These are phyloP conservation scores for Daldinia eschscholtzii DNA, from an alignment of 2,329 filamentous ascomycete species.

Conservation along the genomic window DNA sequence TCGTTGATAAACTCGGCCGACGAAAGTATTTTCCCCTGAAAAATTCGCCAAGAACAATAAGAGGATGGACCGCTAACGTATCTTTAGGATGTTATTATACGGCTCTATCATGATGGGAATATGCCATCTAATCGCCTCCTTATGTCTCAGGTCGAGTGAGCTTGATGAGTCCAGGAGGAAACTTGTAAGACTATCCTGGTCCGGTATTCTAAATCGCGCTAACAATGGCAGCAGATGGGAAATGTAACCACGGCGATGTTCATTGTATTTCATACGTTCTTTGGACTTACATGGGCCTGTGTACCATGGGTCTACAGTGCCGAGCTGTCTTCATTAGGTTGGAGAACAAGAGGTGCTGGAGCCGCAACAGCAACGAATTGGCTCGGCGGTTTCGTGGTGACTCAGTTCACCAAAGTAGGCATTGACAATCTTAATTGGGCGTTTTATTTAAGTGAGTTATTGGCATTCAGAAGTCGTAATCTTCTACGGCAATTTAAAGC, in stretches of 20 bases:
- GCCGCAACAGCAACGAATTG: conserved; percentile 61
- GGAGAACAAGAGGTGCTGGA: conserved; percentile 58
- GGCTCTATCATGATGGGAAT: conserved; percentile 53
- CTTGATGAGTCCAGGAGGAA: conserved; percentile 49
- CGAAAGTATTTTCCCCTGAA: conserved; percentile 51
- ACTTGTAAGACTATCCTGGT: conserved; percentile 42
- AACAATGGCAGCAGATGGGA: conserved; percentile 51
- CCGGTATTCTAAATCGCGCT: conserved; percentile 8
- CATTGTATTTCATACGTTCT: conserved; percentile 59
- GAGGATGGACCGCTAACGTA: neutral
- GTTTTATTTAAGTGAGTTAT: conserved; percentile 57
- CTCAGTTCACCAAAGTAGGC: conserved; percentile 60
- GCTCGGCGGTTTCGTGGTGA: conserved; percentile 59
- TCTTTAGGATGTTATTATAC: conserved; percentile 56
- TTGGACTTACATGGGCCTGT: conserved; percentile 55
- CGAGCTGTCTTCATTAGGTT: conserved; percentile 56
- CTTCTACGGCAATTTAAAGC: too few species aligned
- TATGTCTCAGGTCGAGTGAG: conserved; percentile 52
- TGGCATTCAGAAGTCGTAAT: neutral
- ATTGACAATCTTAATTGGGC: conserved; percentile 58
- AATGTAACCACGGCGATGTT: conserved; percentile 59
- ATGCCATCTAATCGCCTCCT: conserved; percentile 56
- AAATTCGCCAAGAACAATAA: neutral
- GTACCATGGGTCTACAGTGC: conserved; percentile 57
- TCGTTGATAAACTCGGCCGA: conserved; percentile 58